Evolutionary conservation across 495 filamentous ascomycete species (phyloP).

Genomic region (Rostrohypoxylon terebratum): DNA sequence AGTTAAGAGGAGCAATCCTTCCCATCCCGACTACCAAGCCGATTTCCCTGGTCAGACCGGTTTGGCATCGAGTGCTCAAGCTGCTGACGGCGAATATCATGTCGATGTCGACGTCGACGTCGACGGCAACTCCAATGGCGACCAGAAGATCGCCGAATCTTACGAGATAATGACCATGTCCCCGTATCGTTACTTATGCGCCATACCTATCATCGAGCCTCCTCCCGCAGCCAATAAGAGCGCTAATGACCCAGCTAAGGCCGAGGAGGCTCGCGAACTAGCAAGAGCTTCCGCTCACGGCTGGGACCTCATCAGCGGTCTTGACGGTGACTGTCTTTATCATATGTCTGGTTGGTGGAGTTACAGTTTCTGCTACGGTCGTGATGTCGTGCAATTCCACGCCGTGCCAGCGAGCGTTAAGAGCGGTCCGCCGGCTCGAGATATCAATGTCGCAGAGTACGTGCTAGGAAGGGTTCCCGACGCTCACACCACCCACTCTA

Average conservation of each 20-base stretch:
- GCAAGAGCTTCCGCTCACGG: constrained; percentile 84
- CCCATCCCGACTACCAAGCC: constrained; percentile 49
- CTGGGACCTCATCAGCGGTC: constrained; percentile 87
- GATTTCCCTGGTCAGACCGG: constrained; percentile 52
- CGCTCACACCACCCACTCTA: constrained; percentile 44
- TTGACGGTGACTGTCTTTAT: constrained; percentile 90
- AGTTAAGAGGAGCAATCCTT: constrained; percentile 54
- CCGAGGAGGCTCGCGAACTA: constrained; percentile 86
- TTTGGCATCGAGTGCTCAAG: constrained; percentile 50
- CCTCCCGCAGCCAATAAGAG: constrained; percentile 67
- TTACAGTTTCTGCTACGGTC: constrained; percentile 94
- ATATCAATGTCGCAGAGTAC: constrained; percentile 81
- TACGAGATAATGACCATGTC: constrained; percentile 81
- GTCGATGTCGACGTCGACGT: too few species aligned
- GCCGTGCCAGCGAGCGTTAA: constrained; percentile 72
- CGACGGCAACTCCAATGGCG: constrained; percentile 24
- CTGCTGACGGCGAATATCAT: constrained; percentile 46
- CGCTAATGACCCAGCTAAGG: constrained; percentile 70
- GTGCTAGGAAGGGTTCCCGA: constrained; percentile 71
- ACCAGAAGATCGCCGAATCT: constrained; percentile 55
- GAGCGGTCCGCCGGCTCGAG: constrained; percentile 76
- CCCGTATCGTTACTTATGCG: constrained; percentile 81
- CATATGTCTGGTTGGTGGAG: constrained; percentile 96
- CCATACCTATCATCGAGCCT: constrained; percentile 77
- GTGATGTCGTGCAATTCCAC: constrained; percentile 91